Base-by-base conservation (phyloP, 148 eudicot genomes). In the Simmondsia chinensis region DNA sequence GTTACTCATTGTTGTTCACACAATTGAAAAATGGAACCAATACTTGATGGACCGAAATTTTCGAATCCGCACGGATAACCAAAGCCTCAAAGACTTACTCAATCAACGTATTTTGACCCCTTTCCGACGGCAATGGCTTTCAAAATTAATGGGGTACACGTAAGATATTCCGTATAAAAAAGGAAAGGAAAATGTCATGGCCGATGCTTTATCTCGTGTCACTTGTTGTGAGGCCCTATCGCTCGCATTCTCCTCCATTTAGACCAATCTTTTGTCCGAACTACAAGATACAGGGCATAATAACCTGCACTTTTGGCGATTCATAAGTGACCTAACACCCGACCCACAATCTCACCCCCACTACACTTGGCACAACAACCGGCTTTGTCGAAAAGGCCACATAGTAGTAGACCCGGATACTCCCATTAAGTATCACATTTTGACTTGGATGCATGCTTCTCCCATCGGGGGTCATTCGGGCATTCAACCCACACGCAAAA, bases 161-260 rank as follows among this genome's bases (percentile, higher is more conserved):
- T 48, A 48, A 5, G 53, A 48, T 14, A 48, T 48, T 20, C 18
- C 7, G 15, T 48, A 34, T 20, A 48, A 20, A 19, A 19, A 19
- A 12, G 53, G 29, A 9, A 48, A 20, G 13, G 17, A 19, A 10
- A 33, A 20, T 20, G 5, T 48, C 5, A 29, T 20, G 12, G 41
- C 40, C 3, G 39, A 48, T 48, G 39, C 41, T 1, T n/a, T 48
- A 10, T 48, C 53, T 6, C 9, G 53, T 15, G 19, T 34, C n/a
- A 17, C 19, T 1, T 5, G 41, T 5, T 33, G 7, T 32, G 2
- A 7, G 5, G 10, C 23, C 9, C 1, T 34, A 19, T 9, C 18
- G 1, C 21, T 34, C 0, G 17, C 28, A 1, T 1, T 49, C 5
- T n/a, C 18, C 2, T 6, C 4, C 1, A 5, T 11, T 1, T 7